Evolutionary conservation across 1,284 basidiomycete species (phyloP).

Genomic region (Apiotrichum porosum): DNA sequence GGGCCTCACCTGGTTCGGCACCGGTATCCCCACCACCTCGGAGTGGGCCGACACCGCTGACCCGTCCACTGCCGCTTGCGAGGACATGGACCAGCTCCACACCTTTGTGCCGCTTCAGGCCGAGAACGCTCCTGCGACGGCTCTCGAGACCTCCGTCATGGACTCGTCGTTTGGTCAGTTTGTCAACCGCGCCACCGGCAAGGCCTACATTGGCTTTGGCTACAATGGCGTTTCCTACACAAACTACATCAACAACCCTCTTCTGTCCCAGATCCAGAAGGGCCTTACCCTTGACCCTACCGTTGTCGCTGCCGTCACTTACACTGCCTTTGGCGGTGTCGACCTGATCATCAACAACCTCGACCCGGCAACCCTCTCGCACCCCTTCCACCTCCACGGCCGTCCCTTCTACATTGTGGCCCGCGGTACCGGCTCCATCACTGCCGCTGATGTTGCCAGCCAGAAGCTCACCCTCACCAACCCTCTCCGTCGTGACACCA

Average conservation of each 20-base stretch:
- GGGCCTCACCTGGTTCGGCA: constrained; percentile 10
- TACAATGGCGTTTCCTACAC: constrained; percentile 36
- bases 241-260: constrained; percentile 36
- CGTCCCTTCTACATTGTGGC: constrained; percentile 33
- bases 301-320: constrained; percentile 22
- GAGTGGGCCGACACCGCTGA: constrained; percentile 21
- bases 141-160: constrained; percentile 19
- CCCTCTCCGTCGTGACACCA: constrained; percentile 46
- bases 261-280: constrained; percentile 27
- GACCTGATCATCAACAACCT: constrained; percentile 43
- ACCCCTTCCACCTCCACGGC: constrained; percentile 44
- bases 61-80: constrained; percentile 9
- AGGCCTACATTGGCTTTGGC: constrained; percentile 22
- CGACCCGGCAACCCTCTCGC: constrained; percentile 31
- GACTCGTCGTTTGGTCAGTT: constrained; percentile 21
- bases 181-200: constrained; percentile 15
- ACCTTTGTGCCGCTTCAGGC: constrained; percentile 28
- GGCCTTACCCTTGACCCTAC: constrained; percentile 18
- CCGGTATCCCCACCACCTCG: constrained; percentile 7
- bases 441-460: constrained; percentile 10
- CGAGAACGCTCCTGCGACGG: constrained; percentile 17
- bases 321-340: constrained; percentile 15
- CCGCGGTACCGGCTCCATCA: constrained; percentile 35
- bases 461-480: constrained; percentile 32
- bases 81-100: constrained; percentile 26